phyloP scores from a whole-genome alignment of 1,284 basidiomycete genomes.

The Leucoagaricus sp. region DNA sequence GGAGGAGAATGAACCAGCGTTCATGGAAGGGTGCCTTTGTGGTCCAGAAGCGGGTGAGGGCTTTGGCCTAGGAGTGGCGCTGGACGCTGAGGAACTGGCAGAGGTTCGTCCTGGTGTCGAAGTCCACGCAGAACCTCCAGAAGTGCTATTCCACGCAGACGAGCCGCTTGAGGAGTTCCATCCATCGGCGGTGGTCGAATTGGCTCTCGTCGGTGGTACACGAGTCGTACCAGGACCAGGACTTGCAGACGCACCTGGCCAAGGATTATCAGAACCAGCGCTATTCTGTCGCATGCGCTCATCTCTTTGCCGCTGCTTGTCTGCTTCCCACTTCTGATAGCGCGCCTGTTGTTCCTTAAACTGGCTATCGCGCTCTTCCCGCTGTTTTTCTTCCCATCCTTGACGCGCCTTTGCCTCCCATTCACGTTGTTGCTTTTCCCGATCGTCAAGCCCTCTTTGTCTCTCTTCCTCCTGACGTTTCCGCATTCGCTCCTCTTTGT shows the following conservation, averaged over 20 bases:
- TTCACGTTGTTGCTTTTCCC: not conserved
- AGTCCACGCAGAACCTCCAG: conserved; percentile 23
- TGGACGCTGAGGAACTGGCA: conserved; percentile 28
- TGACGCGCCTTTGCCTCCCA: conserved; percentile 4
- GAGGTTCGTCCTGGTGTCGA: conserved; percentile 22
- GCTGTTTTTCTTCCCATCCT: conserved; percentile 9
- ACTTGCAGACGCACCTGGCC: conserved; percentile 19
- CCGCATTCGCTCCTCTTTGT: conserved; percentile 11
- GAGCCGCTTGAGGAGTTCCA: conserved; percentile 19
- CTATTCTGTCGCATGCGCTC: conserved; percentile 41
- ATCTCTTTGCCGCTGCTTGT: conserved; percentile 37
- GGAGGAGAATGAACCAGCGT: conserved; percentile 27
- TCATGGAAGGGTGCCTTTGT: conserved; percentile 33
- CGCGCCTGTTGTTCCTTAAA: conserved; percentile 24
- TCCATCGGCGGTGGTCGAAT: conserved; percentile 26
- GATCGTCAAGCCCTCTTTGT: conserved; percentile 1
- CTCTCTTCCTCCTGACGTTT: conserved; percentile 3
- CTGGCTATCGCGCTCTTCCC: conserved; percentile 11
- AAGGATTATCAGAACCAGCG: conserved; percentile 26
- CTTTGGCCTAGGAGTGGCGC: conserved; percentile 16
- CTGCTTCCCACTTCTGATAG: conserved; percentile 43
- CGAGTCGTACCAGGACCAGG: conserved; percentile 20
- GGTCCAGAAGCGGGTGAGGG: conserved; percentile 23
- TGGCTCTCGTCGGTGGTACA: conserved; percentile 26
- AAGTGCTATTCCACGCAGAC: conserved; percentile 26